Base-by-base conservation (phyloP, 352 stramenopile genomes). In the Phytophthora pistaciae region DNA sequence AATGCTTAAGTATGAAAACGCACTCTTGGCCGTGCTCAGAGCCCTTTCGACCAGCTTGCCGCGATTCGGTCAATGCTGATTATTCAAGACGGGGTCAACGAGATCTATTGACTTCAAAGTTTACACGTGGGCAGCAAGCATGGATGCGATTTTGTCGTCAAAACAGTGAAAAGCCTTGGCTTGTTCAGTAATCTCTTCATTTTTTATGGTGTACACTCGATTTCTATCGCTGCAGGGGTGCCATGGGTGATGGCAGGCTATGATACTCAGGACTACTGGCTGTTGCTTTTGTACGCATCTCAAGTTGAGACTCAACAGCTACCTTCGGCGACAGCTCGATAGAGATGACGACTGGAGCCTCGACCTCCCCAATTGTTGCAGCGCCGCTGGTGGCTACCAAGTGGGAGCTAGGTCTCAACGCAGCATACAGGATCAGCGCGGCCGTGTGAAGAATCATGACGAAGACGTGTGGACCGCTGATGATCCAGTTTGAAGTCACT, bases 401-500 rank as follows among this genome's bases (percentile, higher is more conserved):
- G 21, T 61, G 21, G 16, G 44, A 59, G 16, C 21, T 65, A 2
- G 66, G 23, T 2, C 59, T 31, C 25, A 69, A 58, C 11, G 63
- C 42, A n/a, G 50, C 23, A 56, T 60, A 77, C 50, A 73, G 53
- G 18, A 54, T 29, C 14, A 76, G 27, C n/a, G 64, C 53, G 10
- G 64, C 31, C 14, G 57, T 40, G 59, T 79, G 54, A 21, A 83
- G 57, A 11, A 64, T 44, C 56, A 79, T 74, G 62, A 77, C 76
- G 25, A 81, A 68, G n/a, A 61, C 68, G 56, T 85, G 82, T 0
- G 80, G 78, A 1, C 61, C 74, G 29, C 80, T 79, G 40, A 88
- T 82, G 69, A 85, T 75, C 79, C 71, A 85, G 59, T 84, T 75
- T 4, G 55, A 56, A 9, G 69, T 77, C 55, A 85, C 48, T 1